Conservation (phyloP, 805 yeast genomes). For the Candida germanica region DNA sequence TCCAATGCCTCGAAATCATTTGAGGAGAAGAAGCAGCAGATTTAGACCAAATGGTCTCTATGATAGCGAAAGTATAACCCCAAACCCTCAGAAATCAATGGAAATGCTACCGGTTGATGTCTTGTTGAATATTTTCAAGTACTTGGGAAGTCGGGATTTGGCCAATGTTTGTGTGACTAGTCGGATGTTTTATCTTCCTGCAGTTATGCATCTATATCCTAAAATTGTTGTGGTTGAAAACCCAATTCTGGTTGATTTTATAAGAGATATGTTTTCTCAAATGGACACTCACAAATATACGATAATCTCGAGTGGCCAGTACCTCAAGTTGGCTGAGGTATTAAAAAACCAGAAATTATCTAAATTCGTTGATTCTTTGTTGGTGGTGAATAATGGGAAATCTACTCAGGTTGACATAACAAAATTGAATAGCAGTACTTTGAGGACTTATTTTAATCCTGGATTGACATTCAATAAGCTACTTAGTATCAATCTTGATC, state of each 20-base stretch:
- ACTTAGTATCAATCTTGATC: too few relatives aligned
- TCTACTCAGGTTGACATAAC: too few relatives aligned
- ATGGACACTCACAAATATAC: not conserved
- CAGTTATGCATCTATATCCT: conserved; percentile 20
- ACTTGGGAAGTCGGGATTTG: conserved; percentile 19
- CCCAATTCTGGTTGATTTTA: conserved; percentile 1
- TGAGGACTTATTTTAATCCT: too few relatives aligned
- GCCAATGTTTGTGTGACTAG: conserved; percentile 19
- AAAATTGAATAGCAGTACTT: too few relatives aligned
- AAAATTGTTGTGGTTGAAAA: conserved; percentile 17
- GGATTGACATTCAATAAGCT: too few relatives aligned
- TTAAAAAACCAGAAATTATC: conserved; percentile 8
- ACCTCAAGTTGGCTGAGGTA: not conserved
- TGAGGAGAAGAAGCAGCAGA: conserved; percentile 13
- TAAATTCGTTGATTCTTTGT: conserved; percentile 1
- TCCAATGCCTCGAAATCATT: too few relatives aligned
- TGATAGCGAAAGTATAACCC: conserved; percentile 5
- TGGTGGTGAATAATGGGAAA: conserved; percentile 8
- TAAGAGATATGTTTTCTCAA: conserved; percentile 1
- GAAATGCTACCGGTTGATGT: conserved; percentile 21
- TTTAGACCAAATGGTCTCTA: conserved; percentile 14
- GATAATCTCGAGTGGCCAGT: not conserved
- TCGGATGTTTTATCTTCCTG: conserved; percentile 24
- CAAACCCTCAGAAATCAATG: not conserved
- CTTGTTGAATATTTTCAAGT: conserved; percentile 18